Conservation (phyloP, 441 rosid species). For the Euphorbia corollata region DNA sequence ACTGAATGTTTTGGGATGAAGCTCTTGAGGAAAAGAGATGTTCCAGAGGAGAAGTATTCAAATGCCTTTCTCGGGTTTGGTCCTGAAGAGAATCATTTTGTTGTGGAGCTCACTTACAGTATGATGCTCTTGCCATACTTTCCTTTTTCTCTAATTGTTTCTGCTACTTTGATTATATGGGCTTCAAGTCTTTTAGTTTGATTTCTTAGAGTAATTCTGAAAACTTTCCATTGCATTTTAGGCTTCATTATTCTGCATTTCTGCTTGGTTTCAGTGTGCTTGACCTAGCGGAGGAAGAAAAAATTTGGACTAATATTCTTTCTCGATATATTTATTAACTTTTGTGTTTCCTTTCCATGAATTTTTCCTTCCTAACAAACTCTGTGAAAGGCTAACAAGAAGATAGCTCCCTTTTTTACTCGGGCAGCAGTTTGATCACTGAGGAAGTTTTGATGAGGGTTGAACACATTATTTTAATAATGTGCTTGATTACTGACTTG, state of each 20-base stretch:
- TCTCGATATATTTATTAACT: neutral
- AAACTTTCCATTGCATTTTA: neutral
- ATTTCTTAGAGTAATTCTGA: neutral
- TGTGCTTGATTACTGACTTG: constrained; percentile 15
- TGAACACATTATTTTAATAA: neutral
- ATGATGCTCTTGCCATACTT: constrained; percentile 17
- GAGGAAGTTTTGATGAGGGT: neutral
- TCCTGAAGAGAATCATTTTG: constrained; percentile 70
- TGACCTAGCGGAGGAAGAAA: too few relatives aligned
- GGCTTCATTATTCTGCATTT: neutral
- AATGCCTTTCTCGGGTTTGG: constrained; percentile 96
- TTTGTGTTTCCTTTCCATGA: neutral
- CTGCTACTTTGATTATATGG: neutral
- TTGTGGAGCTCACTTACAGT: constrained; percentile 84
- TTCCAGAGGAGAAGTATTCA: constrained; percentile 88
- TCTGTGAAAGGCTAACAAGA: neutral
- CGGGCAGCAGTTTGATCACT: neutral
- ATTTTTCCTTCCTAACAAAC: constrained; percentile 1
- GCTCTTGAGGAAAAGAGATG: constrained; percentile 77
- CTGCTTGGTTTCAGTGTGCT: neutral
- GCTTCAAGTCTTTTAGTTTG: neutral
- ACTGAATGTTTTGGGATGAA: constrained; percentile 96
- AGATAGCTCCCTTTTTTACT: neutral
- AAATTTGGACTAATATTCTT: neutral
- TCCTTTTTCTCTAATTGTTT: neutral